Conservation (phyloP, 495 filamentous ascomycete species). For the Penicillium chermesinum region DNA sequence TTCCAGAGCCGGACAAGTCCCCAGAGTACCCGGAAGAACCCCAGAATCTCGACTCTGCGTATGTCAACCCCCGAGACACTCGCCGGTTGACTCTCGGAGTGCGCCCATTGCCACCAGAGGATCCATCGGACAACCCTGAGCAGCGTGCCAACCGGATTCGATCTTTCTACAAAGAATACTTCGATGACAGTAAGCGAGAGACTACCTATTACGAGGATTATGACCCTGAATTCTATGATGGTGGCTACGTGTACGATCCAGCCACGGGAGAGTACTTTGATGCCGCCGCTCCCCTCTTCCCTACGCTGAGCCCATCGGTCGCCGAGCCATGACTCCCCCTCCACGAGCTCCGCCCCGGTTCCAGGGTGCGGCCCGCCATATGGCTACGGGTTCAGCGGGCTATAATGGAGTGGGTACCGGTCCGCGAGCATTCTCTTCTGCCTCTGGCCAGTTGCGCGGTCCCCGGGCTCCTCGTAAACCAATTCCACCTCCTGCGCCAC, state of each 20-base stretch:
- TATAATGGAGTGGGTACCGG: conserved; percentile 43
- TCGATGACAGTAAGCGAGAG: conserved; percentile 71
- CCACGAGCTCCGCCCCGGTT: conserved; percentile 73
- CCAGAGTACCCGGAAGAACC: conserved; percentile 23
- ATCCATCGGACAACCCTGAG: conserved; percentile 82
- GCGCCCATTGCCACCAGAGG: conserved; percentile 86
- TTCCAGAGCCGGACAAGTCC: conserved; percentile 7
- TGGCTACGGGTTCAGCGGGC: conserved; percentile 44
- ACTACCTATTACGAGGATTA: conserved; percentile 64
- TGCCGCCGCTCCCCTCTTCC: conserved; percentile 47
- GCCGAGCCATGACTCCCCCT: conserved; percentile 96
- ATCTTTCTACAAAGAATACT: conserved; percentile 99
- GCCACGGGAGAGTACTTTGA: conserved; percentile 68
- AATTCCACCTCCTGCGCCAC: conserved; percentile 66
- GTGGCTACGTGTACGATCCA: conserved; percentile 64
- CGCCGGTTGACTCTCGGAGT: conserved; percentile 81
- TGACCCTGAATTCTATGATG: conserved; percentile 55
- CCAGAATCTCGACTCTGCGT: conserved; percentile 19
- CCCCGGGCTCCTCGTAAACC: conserved; percentile 51
- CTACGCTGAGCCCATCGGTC: conserved; percentile 74
- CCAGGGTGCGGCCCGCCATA: conserved; percentile 46
- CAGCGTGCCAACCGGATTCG: conserved; percentile 92
- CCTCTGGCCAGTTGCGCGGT: conserved; percentile 53
- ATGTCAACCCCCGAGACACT: conserved; percentile 51
- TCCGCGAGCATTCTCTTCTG: conserved; percentile 64